These are phyloP conservation scores for Pulveroboletus frians DNA, from an alignment of 768 basidiomycete genomes.

Conservation along the genomic window DNA sequence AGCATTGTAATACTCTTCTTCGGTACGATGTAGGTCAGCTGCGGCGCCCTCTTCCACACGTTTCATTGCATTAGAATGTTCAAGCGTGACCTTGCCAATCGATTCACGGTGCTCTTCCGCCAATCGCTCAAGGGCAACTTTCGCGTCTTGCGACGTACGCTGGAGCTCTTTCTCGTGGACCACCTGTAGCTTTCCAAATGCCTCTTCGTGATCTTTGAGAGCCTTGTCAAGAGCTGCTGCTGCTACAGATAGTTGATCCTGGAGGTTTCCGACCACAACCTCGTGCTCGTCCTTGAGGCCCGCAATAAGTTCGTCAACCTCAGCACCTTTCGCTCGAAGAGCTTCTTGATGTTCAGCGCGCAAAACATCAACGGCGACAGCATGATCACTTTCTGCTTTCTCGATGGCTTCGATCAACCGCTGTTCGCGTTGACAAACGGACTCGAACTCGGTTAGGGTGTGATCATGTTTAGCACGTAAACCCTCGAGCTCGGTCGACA, in stretches of 20 bases:
- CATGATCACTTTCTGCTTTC: slow-evolving; percentile 47
- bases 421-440: slow-evolving; percentile 51
- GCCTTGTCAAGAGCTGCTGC: slow-evolving; percentile 41
- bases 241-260: slow-evolving; percentile 41
- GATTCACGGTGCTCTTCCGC: slow-evolving; percentile 51
- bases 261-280: slow-evolving; percentile 34
- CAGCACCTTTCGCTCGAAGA: slow-evolving; percentile 37
- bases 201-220: slow-evolving; percentile 54
- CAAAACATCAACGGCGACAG: slow-evolving; percentile 43
- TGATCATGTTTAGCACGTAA: slow-evolving; percentile 59
- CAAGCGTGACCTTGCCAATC: slow-evolving; percentile 43
- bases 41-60: slow-evolving; percentile 57
- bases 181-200: slow-evolving; percentile 51
- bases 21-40: slow-evolving; percentile 57
- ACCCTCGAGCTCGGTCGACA: slow-evolving; percentile 81
- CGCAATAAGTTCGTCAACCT: slow-evolving; percentile 39
- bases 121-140: slow-evolving; percentile 42
- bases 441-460: slow-evolving; percentile 47
- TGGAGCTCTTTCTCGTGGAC: slow-evolving; percentile 54
- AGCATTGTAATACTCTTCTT: slow-evolving; percentile 79
- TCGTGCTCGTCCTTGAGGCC: slow-evolving; percentile 50
- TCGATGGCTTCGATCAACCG: slow-evolving; percentile 48
- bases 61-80: slow-evolving; percentile 54
- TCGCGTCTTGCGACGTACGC: slow-evolving; percentile 51
- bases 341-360: slow-evolving; percentile 41